phyloP scores from a whole-genome alignment of 345 rosid species.

The Melaleuca quinquenervia region DNA sequence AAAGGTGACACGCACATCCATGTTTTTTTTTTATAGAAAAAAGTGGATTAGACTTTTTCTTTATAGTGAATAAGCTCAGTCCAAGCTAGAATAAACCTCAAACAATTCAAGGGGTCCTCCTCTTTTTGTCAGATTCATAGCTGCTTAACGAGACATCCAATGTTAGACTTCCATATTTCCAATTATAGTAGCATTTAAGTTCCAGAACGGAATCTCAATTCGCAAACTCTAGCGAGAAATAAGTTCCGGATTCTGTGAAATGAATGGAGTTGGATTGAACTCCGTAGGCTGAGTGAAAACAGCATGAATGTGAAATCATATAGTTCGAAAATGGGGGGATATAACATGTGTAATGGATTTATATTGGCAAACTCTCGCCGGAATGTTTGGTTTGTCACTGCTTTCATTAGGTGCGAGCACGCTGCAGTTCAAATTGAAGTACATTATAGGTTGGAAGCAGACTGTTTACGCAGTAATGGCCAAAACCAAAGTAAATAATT shows the following conservation, averaged over 20 bases:
- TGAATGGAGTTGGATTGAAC: not conserved
- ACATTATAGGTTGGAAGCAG: no score
- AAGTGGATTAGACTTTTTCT: not conserved
- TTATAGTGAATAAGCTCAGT: not conserved
- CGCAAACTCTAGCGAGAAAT: not conserved
- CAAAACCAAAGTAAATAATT: no score
- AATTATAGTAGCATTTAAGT: no score
- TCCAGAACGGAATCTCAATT: no score
- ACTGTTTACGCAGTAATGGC: no score
- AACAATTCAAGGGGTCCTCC: not conserved
- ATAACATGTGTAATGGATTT: not conserved
- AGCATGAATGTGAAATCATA: not conserved
- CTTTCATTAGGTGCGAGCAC: not conserved
- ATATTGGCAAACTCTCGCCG: not conserved
- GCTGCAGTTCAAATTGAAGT: not conserved
- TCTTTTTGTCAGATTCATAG: not conserved
- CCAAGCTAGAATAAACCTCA: not conserved
- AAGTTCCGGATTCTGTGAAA: not conserved
- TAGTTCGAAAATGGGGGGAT: not conserved
- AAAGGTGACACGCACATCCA: not conserved
- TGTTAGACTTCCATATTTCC: not conserved
- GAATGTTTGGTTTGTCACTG: not conserved
- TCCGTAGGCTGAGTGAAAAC: not conserved
- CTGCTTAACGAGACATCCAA: not conserved
- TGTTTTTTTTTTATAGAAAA: not conserved